A percentile compares a stretch with the other conserved stretches of the same genome.
Conservation (phyloP, 2,329 filamentous ascomycete genomes). For the Sclerotinia borealis region DNA sequence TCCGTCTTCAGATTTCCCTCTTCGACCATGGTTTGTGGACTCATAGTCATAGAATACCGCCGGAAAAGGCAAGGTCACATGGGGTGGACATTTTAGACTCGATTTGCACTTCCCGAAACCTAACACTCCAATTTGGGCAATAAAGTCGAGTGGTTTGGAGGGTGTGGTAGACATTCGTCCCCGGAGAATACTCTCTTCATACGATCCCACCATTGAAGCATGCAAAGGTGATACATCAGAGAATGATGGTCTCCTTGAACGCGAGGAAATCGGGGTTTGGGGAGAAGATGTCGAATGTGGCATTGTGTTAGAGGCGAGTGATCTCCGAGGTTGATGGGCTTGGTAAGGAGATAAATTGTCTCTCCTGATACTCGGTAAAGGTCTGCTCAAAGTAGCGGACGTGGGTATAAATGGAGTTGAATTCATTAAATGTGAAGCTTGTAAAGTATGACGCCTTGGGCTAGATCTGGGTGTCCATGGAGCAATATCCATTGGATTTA, state of each 20-base stretch:
- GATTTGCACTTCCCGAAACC: conserved; percentile 85
- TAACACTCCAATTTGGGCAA: conserved; percentile 90
- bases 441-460: conserved; percentile 64
- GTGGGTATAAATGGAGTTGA: conserved; percentile 35
- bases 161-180: conserved; percentile 96
- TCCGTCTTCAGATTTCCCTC: conserved; percentile 65
- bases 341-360: conserved; percentile 66
- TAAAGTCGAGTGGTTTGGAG: conserved; percentile 85
- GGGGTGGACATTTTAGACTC: conserved; percentile 76
- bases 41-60: conserved; percentile 95
- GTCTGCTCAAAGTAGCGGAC: conserved; percentile 39
- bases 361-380: conserved; percentile 45
- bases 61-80: conserved; percentile 85
- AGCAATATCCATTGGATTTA: conserved; percentile 46
- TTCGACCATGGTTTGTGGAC: conserved; percentile 54
- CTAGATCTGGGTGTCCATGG: conserved; percentile 32
- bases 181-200: conserved; percentile 91
- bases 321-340: conserved; percentile 71
- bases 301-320: conserved; percentile 56
- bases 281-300: conserved; percentile 38
- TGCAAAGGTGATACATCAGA: conserved; percentile 73
- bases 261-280: conserved; percentile 45
- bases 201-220: conserved; percentile 94
- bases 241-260: conserved; percentile 62
- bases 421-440: conserved; percentile 51